Evolutionary conservation across 2,329 filamentous ascomycete genomes (phyloP).

Genomic region (Penicillium aurantiogriseum): DNA sequence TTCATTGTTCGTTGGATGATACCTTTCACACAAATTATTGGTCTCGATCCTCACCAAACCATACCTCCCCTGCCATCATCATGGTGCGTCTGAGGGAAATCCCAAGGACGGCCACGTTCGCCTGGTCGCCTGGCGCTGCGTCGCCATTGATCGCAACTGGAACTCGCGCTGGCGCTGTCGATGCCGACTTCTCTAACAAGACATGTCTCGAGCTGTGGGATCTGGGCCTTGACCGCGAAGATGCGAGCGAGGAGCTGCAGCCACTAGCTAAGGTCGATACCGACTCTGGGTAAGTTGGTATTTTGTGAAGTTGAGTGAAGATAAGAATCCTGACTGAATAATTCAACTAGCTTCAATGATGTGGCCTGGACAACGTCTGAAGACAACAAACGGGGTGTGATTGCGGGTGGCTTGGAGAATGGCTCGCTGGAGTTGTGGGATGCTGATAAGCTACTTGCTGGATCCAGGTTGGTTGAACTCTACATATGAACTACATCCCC

Average conservation of each 20-base stretch:
- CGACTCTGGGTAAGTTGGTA: constrained; percentile 72
- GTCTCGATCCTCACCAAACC: constrained; percentile 23
- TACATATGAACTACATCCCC: not conserved
- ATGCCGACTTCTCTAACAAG: constrained; percentile 96
- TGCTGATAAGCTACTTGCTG: constrained; percentile 64
- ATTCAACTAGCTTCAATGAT: constrained; percentile 78
- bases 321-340: constrained; percentile 22
- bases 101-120: constrained; percentile 92
- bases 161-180: constrained; percentile 90
- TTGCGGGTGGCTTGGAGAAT: constrained; percentile 93
- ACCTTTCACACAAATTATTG: constrained; percentile 13
- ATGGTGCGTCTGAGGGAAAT: constrained; percentile 99
- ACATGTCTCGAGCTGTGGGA: constrained; percentile 97
- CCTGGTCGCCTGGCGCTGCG: constrained; percentile 82
- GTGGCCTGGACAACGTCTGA: constrained; percentile 88
- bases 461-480: constrained; percentile 46
- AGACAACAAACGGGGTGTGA: constrained; percentile 78
- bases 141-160: constrained; percentile 86
- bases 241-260: constrained; percentile 77
- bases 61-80: constrained; percentile 33
- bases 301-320: not conserved
- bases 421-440: constrained; percentile 93
- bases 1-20: constrained; percentile 20
- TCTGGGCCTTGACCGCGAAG: constrained; percentile 73
- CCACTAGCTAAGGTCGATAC: constrained; percentile 79